Base-by-base conservation (phyloP, 73 alveolate species). In the Paramecium bursaria region DNA sequence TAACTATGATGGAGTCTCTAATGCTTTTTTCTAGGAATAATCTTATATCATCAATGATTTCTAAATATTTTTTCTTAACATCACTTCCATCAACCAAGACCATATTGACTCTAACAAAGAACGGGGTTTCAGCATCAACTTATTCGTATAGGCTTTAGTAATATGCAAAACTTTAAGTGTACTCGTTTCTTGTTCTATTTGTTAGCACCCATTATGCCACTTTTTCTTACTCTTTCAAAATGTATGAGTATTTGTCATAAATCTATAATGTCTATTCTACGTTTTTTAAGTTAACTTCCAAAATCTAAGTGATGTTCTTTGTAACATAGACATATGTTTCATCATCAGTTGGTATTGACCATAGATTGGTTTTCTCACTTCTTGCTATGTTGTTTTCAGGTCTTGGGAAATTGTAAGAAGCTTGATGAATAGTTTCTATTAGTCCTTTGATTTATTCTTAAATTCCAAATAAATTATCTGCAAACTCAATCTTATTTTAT, bases 381-480 rank as follows among this genome's bases (percentile, higher is more conserved):
- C 95, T 79, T 11, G 97, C 91, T 0, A 94, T 94, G 21, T 93
- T 90, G 75, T 92, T 93, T 86, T 94, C 98, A 9, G 98, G 98
- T 74, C 98, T 74, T 4, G 94, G 94, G 49, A 94, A 79, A 60
- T 91, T 91, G 76, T 92, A 85, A 23, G 95, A 80, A 27, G 90
- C 87, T 33, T 85, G 80, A 14, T 91, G 94, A 0, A 94, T 88
- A 17, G 75, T 86, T 44, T 94, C 95, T 3, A 92, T 94, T n/a
- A 94, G 74, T 73, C 73, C 51, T 10, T 77, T 82, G 39, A 92
- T 87, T 21, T 90, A 93, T 39, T 86, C 86, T 74, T 85, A 61
- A 0, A 94, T 95, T 35, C 74, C 87, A 25, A 75, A 80, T 13
- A 90, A 90, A 42, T 67, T 42, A 51, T 90, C 94, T n/a, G 92